phyloP scores from a whole-genome alignment of 73 alveolate species.

The Tetrahymena malaccensis region DNA sequence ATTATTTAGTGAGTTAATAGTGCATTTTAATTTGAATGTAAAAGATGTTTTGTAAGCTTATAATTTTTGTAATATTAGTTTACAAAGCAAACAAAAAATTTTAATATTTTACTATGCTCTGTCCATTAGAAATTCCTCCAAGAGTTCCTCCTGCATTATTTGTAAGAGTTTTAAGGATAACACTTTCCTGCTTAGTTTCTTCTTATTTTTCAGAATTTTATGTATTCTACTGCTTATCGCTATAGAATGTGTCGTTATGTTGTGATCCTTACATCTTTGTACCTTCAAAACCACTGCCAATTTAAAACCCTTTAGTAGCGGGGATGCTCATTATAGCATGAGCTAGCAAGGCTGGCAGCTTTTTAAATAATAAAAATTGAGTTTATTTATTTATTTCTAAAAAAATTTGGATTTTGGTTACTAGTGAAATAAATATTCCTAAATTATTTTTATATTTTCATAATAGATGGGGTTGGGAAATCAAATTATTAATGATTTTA shows the following conservation, averaged over 20 bases:
- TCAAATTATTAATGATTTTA: neutral
- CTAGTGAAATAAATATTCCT: no score
- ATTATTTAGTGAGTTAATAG: neutral
- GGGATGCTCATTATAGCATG: conserved; percentile 76
- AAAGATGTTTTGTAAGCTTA: no score
- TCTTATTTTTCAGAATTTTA: neutral
- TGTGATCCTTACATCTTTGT: conserved; percentile 61
- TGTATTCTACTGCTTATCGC: neutral
- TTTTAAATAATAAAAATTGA: neutral
- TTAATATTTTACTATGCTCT: neutral
- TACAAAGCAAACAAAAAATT: no score
- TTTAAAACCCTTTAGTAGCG: conserved; percentile 79
- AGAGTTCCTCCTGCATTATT: conserved; percentile 71
- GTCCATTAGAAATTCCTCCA: conserved; percentile 68
- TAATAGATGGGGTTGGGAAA: neutral
- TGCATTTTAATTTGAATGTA: neutral
- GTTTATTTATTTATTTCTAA: neutral
- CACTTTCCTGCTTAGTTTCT: neutral
- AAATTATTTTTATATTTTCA: no score
- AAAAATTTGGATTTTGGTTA: no score
- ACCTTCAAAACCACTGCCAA: conserved; percentile 84
- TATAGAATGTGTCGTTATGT: conserved; percentile 66
- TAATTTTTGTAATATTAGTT: no score
- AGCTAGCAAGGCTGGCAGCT: conserved; percentile 56
- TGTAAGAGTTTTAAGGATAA: conserved; percentile 2